Evolutionary conservation across 306 rosid species (phyloP), one percentile per base, ranked within the genome.

Genomic region (Cucurbita maxima): DNA sequence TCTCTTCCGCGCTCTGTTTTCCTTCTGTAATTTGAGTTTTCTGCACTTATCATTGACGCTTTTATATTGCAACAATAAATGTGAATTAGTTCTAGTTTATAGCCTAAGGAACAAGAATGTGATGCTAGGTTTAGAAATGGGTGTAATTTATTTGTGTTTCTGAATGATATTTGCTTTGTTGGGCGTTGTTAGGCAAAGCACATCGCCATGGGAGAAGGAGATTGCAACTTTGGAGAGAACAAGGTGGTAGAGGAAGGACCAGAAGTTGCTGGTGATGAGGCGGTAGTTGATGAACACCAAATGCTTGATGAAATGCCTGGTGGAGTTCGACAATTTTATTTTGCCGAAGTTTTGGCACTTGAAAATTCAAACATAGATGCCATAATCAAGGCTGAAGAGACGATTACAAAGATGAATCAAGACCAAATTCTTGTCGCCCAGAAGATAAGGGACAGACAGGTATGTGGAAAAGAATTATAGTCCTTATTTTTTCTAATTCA

Each of bases 301-400:
- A 12, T 72, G 76, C 37, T 72, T 15, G 63, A 72, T 53, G 58
- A 54, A 34, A 73, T 38, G 76, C 68, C 52, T n/a, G 54, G 7
- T 8, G 6, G 54, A 63, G 47, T 63, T 55, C 78, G 38, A 9
- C 63, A 41, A 2, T 78, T 70, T 78, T 75, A 59, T 41, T 79
- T 75, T 51, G 79, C 52, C 58, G 69, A 75, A 36, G n/a, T 55
- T 25, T 22, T 60, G 71, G 62, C 81, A 37, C 6, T 51, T 50
- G 73, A 78, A 25, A 63, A 40, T 18, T 18, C 66, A 14, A 47
- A 40, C 5, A 37, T 58, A 19, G 56, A 58, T 38, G 52, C 75
- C 61, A 67, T 20, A 43, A 73, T 79, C 52, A 38, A 56, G 59
- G 71, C 69, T 10, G 71, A 79, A 66, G 36, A 56, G 10, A n/a